These are phyloP conservation scores for Candida ponderosae DNA, from an alignment of 805 yeast genomes.

Conservation along the genomic window DNA sequence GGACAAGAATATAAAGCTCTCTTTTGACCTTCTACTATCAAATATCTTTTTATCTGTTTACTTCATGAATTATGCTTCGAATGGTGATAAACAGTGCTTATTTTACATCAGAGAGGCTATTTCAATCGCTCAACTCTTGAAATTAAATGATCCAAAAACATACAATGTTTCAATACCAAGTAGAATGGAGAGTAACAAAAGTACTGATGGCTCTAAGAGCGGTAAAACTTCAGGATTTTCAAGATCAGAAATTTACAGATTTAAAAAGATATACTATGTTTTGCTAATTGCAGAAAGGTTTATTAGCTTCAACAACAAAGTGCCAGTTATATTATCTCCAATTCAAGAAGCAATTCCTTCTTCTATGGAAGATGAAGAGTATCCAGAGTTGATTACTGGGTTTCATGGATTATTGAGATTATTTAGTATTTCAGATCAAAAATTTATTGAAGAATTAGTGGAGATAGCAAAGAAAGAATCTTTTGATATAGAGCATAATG, in stretches of 20 bases:
- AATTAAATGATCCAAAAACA: constrained; percentile 13
- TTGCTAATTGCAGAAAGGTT: constrained; percentile 17
- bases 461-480: too few species aligned
- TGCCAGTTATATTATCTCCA: constrained; percentile 16
- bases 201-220: too few species aligned
- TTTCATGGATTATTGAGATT: constrained; percentile 16
- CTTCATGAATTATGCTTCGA: constrained; percentile 10
- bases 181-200: too few species aligned
- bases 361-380: constrained; percentile 15
- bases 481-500: too few species aligned
- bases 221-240: background rate
- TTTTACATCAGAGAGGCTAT: constrained; percentile 16
- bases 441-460: constrained; percentile 10
- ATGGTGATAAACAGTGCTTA: constrained; percentile 9
- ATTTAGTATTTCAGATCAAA: constrained; percentile 16
- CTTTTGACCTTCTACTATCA: constrained; percentile 9
- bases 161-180: constrained; percentile 3
- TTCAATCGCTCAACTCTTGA: constrained; percentile 14
- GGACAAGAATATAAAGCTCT: constrained; percentile 7
- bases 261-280: constrained; percentile 16
- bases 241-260: constrained; percentile 12
- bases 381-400: constrained; percentile 15
- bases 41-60: constrained; percentile 16
- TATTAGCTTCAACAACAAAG: constrained; percentile 11
- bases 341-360: constrained; percentile 10